Conservation (phyloP, 345 rosid genomes). For the Euclidium syriacum region DNA sequence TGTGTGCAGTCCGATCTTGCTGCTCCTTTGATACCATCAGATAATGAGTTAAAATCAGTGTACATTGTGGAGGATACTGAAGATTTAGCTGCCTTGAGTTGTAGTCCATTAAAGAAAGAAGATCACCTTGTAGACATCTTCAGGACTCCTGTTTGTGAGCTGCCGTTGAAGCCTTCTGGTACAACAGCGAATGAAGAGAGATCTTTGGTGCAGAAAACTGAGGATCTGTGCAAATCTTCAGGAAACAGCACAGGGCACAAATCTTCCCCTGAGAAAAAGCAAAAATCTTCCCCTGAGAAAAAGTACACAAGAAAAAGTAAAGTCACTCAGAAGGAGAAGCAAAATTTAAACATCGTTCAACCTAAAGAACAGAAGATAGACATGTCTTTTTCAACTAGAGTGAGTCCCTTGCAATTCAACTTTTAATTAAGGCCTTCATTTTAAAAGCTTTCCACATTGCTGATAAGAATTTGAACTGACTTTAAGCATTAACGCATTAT, state of each 20-base stretch:
- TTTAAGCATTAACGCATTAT: neutral
- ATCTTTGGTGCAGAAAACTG: conserved; percentile 28
- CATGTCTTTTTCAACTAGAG: conserved; percentile 29
- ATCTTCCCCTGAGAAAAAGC: conserved; percentile 36
- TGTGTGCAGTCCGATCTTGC: conserved; percentile 1
- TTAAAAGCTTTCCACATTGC: neutral
- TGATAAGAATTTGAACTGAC: neutral
- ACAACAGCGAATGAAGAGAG: conserved; percentile 23
- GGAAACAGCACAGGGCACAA: conserved; percentile 28
- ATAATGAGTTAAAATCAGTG: conserved; percentile 24
- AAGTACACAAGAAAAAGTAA: conserved; percentile 35
- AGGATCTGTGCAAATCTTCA: conserved; percentile 28
- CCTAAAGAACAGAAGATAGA: conserved; percentile 39
- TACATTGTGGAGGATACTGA: conserved; percentile 25
- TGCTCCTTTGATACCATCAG: conserved; percentile 21
- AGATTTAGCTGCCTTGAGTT: conserved; percentile 16
- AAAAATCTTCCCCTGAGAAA: conserved; percentile 35
- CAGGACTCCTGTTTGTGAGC: conserved; percentile 24
- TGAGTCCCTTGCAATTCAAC: conserved; percentile 17
- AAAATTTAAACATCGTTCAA: conserved; percentile 21
- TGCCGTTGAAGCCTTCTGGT: conserved; percentile 24
- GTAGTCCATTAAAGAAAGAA: conserved; percentile 16
- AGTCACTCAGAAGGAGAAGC: conserved; percentile 30
- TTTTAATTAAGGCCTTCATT: neutral
- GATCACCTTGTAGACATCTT: conserved; percentile 13